Base-by-base conservation (phyloP, 805 yeast species). In the Phaffomyces thermotolerans region DNA sequence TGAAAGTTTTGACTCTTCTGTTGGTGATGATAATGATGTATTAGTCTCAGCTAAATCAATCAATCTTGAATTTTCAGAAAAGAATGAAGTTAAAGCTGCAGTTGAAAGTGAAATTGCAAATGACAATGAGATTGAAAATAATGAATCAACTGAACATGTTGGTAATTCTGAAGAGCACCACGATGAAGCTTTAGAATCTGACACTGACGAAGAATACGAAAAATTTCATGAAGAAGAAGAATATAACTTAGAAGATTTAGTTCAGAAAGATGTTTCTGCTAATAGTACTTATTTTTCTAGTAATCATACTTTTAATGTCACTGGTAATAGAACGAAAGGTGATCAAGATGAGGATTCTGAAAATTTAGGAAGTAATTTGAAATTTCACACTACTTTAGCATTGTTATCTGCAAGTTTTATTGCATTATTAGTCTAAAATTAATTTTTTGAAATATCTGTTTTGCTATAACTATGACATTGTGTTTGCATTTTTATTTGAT, bases 201-300 rank as follows among this genome's bases (percentile, higher is more conserved):
- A 10, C 8, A 8, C n/a, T 15, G 34, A 31, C 9, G 20, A 31
- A 31, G 34, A 31, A 15, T 7, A 8, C 15, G 34, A 31, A 31
- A 12, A 31, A 31, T 3, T 3, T 15, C 10, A 31, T 31, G 34
- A 31, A n/a, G 34, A 31, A 15, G 17, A 31, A n/a, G 34, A 31
- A n/a, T 6, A 30, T 30, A 17, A 14, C 15, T 31, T 42, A 31
- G 48, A 47, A 35, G 42, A 43, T 8, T 34, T 48, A 22, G 43
- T 43, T 20, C 17, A 43, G 33, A 45, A 48, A 35, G 50, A 46
- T 23, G 42, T 40, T 39, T 23, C 31, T 14, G 31, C 22, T 14
- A 27, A 18, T 39, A 4, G 17, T 14, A 17, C 24, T 6, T 14
- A 12, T 14, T 20, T 20, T 14, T 17, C 9, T 15, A 39, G 42